Base-by-base conservation (phyloP, 2,329 filamentous ascomycete species). In the Hypoxylon sp. region DNA sequence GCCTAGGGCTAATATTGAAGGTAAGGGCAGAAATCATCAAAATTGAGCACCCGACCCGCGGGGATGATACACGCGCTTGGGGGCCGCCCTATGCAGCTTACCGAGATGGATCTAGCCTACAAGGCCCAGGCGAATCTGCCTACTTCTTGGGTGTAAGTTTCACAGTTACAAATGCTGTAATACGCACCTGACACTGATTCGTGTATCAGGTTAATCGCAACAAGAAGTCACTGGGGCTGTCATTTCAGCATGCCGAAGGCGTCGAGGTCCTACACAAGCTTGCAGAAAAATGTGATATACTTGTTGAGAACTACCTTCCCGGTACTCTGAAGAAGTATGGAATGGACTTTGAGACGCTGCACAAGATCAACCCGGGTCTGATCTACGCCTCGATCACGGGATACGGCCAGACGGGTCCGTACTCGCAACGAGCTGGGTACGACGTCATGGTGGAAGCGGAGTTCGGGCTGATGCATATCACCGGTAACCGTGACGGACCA, bases 381-480 rank as follows among this genome's bases (percentile, higher is more conserved):
- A 93, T 99, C 72, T 99, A 99, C 77, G 94, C 95, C 13, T 97
- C 93, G 73, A 97, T 99, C 74, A 99, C 96, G 0, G 96, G 96
- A 0, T 99, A 98, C 77, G 96, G 96, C 1, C 96, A 99, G 78
- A 97, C 93, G 0, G 96, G 96, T 0, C 96, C 96, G 0, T 97
- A 97, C 80, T 89, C 91, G 5, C 88, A 90, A 70, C 87, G 96
- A 13, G 94, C 96, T 2, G 96, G 96, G 3, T 99, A 99, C 84
- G 96, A 99, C 80, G 96, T 99, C 73, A 99, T 99, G 95, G 95
- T 99, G 10, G 96, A 99, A 83, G 96, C 96, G 65, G 96, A 98
- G 79, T 94, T 99, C 82, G 96, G 96, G 0, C 82, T 99, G 62
- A 99, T 99, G 96, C 96, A 99, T 81, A 98, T 99, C 74, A 99